A percentile compares a stretch with the other conserved stretches of the same genome.
phyloP scores from a whole-genome alignment of 805 yeast species.

The Schwanniomyces pseudopolymorphus region DNA sequence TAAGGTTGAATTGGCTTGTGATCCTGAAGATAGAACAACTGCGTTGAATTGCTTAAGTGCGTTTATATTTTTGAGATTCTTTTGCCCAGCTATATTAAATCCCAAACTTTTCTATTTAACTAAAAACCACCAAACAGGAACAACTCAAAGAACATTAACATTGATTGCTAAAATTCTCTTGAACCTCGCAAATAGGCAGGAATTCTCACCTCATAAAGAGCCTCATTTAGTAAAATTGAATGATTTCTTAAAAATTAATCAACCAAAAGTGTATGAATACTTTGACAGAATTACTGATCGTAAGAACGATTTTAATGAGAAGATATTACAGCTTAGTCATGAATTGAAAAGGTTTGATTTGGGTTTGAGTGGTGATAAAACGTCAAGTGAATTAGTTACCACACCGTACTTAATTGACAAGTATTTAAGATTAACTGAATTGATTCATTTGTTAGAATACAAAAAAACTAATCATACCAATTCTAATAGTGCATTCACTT shows the following conservation, averaged over 20 bases:
- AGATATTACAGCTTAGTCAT: constrained; percentile 54
- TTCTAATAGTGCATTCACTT: constrained; percentile 3
- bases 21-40: constrained; percentile 50
- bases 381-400: constrained; percentile 60
- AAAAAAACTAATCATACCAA: not conserved
- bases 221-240: constrained; percentile 76
- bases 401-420: constrained; percentile 71
- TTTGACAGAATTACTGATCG: constrained; percentile 70
- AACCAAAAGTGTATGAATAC: constrained; percentile 61
- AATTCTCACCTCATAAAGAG: constrained; percentile 77
- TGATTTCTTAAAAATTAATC: constrained; percentile 57
- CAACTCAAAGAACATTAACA: constrained; percentile 74
- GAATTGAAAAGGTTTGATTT: constrained; percentile 57
- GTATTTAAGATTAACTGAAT: constrained; percentile 57
- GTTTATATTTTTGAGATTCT: constrained; percentile 65
- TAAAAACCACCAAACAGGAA: constrained; percentile 67
- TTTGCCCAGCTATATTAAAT: constrained; percentile 83
- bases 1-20: constrained; percentile 62
- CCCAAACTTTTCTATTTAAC: constrained; percentile 83
- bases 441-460: constrained; percentile 46
- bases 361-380: constrained; percentile 49
- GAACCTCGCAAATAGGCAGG: constrained; percentile 73
- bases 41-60: constrained; percentile 78
- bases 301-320: constrained; percentile 63
- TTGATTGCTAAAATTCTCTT: constrained; percentile 76